Evolutionary conservation across 2,329 filamentous ascomycete species (phyloP).

Genomic region (Corynespora cassiicola): DNA sequence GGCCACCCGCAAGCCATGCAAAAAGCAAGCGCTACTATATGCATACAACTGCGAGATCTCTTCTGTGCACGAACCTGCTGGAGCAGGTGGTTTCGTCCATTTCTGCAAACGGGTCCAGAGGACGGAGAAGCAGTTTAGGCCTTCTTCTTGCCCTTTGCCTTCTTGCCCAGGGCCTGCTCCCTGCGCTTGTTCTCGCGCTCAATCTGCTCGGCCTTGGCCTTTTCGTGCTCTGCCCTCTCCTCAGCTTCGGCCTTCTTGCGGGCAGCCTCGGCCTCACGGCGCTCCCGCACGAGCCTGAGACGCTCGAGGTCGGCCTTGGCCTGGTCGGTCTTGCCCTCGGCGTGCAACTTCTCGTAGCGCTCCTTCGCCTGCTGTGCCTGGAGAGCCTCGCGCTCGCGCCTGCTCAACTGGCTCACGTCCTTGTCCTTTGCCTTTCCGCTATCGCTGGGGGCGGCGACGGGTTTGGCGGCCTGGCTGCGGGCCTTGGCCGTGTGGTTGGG

Average conservation of each 20-base stretch:
- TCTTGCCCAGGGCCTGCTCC: conserved; percentile 51
- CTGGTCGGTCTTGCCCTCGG: conserved; percentile 95
- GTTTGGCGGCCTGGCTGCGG: conserved; percentile 69
- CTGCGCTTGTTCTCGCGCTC: conserved; percentile 56
- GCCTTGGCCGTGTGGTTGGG: conserved; percentile 80
- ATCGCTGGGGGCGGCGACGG: conserved; percentile 59
- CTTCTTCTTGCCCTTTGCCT: conserved; percentile 50
- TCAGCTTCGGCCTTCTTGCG: conserved; percentile 74
- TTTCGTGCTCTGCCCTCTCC: conserved; percentile 62
- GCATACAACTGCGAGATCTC: conserved; percentile 3
- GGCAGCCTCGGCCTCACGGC: conserved; percentile 82
- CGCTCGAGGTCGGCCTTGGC: conserved; percentile 88
- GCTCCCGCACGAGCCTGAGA: conserved; percentile 80
- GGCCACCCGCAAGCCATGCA: conserved; percentile 33
- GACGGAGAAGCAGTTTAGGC: conserved; percentile 14
- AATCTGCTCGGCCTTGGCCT: conserved; percentile 58
- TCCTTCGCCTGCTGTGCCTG: conserved; percentile 90
- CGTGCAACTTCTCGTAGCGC: conserved; percentile 88
- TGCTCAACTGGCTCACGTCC: conserved; percentile 63
- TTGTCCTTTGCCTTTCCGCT: conserved; percentile 62
- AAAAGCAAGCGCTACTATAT: conserved; percentile 20
- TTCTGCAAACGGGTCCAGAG: neutral
- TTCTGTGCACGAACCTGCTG: neutral
- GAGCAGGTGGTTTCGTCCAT: too few relatives aligned
- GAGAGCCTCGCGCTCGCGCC: conserved; percentile 77